Conservation (phyloP, 208 protist genomes). For the Entamoeba invadens region DNA sequence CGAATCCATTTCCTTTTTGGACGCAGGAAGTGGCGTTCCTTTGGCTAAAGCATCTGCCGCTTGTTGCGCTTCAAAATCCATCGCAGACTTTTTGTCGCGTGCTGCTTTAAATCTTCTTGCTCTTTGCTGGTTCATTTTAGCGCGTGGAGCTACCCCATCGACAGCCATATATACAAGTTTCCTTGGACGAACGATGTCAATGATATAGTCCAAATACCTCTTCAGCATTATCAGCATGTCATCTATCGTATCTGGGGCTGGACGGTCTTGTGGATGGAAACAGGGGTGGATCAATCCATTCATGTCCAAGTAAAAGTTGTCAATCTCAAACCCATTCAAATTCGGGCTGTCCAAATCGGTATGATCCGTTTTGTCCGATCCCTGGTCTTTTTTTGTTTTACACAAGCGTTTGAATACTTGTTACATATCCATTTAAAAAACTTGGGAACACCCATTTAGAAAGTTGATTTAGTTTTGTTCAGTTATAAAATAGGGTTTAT, state of each 20-base stretch:
- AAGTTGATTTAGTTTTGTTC: not conserved
- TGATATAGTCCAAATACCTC: constrained; percentile 80
- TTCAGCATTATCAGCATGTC: constrained; percentile 80
- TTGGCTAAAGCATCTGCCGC: not conserved
- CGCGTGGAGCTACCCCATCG: constrained; percentile 35
- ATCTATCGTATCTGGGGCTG: constrained; percentile 57
- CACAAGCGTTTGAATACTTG: constrained; percentile 1
- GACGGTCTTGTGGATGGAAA: constrained; percentile 76
- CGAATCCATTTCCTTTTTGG: not conserved
- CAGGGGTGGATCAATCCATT: constrained; percentile 98
- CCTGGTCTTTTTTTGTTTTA: not conserved
- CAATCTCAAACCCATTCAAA: not conserved
- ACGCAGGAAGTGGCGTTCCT: not conserved
- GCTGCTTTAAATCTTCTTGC: constrained; percentile 27
- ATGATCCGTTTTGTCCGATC: not conserved
- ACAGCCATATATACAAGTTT: constrained; percentile 68
- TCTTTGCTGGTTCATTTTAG: constrained; percentile 42
- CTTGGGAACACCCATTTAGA: constrained; percentile 9
- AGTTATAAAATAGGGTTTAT: not conserved
- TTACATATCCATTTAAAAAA: not conserved
- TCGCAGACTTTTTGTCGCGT: not conserved
- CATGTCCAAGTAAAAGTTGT: constrained; percentile 31
- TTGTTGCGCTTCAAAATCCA: not conserved
- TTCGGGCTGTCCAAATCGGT: not conserved
- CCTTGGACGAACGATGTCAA: constrained; percentile 71